phyloP scores from a whole-genome alignment of 2,329 filamentous ascomycete genomes.

The Stagonosporopsis tanaceti region DNA sequence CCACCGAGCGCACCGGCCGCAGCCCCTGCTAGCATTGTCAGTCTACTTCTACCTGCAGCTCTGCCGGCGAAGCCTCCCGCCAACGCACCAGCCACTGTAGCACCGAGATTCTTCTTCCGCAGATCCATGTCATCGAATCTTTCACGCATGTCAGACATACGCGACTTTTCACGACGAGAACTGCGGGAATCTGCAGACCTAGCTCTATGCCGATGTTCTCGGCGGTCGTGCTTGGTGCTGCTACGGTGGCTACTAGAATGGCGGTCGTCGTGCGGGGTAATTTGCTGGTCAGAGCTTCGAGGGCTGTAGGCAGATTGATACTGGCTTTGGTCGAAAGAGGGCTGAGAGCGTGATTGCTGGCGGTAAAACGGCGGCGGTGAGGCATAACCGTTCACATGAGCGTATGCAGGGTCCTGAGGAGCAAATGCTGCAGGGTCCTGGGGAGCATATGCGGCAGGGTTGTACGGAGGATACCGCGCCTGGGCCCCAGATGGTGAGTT shows the following conservation, averaged over 20 bases:
- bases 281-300: constrained; percentile 27
- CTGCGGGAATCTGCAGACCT: constrained; percentile 49
- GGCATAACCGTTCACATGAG: constrained; percentile 32
- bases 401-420: constrained; percentile 27
- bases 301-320: constrained; percentile 28
- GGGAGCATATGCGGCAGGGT: constrained; percentile 41
- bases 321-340: constrained; percentile 30
- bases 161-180: constrained; percentile 42
- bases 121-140: constrained; percentile 47
- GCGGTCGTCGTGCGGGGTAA: constrained; percentile 29
- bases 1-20: constrained; percentile 47
- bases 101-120: constrained; percentile 44
- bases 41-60: constrained; percentile 43
- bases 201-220: constrained; percentile 41
- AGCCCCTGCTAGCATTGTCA: constrained; percentile 49
- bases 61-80: constrained; percentile 47
- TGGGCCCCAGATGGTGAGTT: constrained; percentile 18
- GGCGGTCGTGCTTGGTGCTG: constrained; percentile 41
- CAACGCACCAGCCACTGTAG: constrained; percentile 51
- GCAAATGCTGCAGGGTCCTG: constrained; percentile 42
- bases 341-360: constrained; percentile 47
- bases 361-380: constrained; percentile 47
- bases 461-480: constrained; percentile 38
- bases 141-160: constrained; percentile 44
- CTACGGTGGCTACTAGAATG: constrained; percentile 37